Conservation (phyloP, 2,329 filamentous ascomycete species). For the Penicillium decumbens region DNA sequence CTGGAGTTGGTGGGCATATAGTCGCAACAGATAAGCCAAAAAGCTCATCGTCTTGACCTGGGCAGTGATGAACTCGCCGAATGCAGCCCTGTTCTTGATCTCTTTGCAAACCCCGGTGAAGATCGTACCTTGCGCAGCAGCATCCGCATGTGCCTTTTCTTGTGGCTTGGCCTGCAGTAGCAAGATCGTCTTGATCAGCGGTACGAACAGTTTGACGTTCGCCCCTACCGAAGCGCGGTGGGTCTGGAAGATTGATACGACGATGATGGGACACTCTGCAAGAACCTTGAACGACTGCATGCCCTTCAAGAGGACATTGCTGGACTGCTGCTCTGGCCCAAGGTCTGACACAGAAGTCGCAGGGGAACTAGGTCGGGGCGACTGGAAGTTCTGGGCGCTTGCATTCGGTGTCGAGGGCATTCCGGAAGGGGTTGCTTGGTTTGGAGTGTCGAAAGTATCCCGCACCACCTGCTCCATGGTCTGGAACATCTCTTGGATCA, state of each 20-base stretch:
- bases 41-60: constrained; percentile 99
- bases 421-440: constrained; percentile 50
- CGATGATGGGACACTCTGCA: constrained; percentile 96
- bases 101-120: constrained; percentile 91
- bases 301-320: constrained; percentile 76
- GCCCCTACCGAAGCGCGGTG: constrained; percentile 72
- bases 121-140: constrained; percentile 69
- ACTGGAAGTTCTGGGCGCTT: constrained; percentile 66
- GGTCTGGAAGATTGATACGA: constrained; percentile 95
- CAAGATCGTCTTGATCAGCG: constrained; percentile 85
- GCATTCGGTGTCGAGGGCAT: constrained; percentile 52
- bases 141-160: constrained; percentile 83
- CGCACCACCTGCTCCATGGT: constrained; percentile 92
- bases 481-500: constrained; percentile 95
- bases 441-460: constrained; percentile 83
- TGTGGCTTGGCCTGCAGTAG: constrained; percentile 88
- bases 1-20: constrained; percentile 78
- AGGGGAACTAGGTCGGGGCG: constrained; percentile 83
- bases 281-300: constrained; percentile 99
- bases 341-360: constrained; percentile 76
- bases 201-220: constrained; percentile 89
- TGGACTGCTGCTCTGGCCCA: constrained; percentile 75
- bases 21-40: constrained; percentile 81
- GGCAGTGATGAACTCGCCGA: constrained; percentile 94
- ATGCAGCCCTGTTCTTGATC: constrained; percentile 88